phyloP scores from a whole-genome alignment of 768 basidiomycete species.

The Calocera cornea region DNA sequence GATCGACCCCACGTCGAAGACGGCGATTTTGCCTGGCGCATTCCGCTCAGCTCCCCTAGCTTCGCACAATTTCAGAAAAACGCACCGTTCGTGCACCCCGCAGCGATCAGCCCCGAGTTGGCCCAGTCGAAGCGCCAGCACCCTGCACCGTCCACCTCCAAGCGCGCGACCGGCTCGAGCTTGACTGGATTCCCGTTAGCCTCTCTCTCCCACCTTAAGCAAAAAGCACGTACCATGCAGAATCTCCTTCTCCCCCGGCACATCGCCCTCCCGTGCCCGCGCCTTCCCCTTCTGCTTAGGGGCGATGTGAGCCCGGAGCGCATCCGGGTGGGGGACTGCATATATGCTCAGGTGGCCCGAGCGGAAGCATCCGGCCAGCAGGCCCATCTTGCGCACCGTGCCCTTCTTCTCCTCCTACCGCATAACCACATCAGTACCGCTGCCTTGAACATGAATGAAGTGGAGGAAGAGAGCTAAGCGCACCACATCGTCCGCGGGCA shows the following conservation, averaged over 20 bases:
- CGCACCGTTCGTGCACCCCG: constrained; percentile 73
- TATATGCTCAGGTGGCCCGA: constrained; percentile 76
- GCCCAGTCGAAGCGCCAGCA: constrained; percentile 83
- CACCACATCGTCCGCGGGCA: constrained; percentile 59
- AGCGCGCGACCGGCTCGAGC: constrained; percentile 49
- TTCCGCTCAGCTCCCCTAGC: neutral
- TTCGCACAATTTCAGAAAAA: neutral
- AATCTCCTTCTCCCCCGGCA: constrained; percentile 3
- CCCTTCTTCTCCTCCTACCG: constrained; percentile 7
- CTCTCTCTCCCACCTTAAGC: neutral
- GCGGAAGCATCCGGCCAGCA: constrained; percentile 72
- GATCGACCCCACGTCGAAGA: constrained; percentile 21
- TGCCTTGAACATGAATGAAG: neutral
- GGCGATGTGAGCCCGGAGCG: constrained; percentile 23
- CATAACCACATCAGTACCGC: neutral
- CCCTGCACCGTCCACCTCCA: constrained; percentile 62
- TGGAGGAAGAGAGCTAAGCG: constrained; percentile 18
- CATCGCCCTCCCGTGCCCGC: neutral
- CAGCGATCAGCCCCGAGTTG: constrained; percentile 66
- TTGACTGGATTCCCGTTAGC: neutral
- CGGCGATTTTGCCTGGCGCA: constrained; percentile 23
- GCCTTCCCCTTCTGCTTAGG: neutral
- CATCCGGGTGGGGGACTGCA: constrained; percentile 63
- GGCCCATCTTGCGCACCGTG: constrained; percentile 50
- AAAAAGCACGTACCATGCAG: constrained; percentile 14